Conservation (phyloP, 1,284 basidiomycete genomes). For the Leccinum pseudoinsigne region DNA sequence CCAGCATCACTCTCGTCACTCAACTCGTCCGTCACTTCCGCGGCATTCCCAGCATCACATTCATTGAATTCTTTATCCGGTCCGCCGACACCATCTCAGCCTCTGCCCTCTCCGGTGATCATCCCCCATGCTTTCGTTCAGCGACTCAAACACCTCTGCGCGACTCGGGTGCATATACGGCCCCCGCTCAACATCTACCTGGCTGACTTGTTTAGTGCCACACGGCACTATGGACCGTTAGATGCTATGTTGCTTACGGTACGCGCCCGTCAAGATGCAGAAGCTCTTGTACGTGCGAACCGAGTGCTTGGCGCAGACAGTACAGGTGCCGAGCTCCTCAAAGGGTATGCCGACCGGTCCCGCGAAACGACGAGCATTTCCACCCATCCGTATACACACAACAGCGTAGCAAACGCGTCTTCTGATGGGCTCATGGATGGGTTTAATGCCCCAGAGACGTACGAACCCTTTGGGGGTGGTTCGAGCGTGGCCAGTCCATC, state of each 20-base stretch:
- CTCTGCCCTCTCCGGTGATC: slow-evolving; percentile 32
- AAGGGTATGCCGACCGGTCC: slow-evolving; percentile 26
- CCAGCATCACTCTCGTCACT: slow-evolving; percentile 22
- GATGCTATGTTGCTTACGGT: slow-evolving; percentile 68
- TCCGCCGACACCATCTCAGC: slow-evolving; percentile 23
- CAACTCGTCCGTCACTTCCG: slow-evolving; percentile 27
- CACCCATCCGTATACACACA: slow-evolving; percentile 20
- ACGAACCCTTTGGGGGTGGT: slow-evolving; percentile 2
- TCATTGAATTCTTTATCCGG: slow-evolving; percentile 13
- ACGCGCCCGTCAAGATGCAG: slow-evolving; percentile 57
- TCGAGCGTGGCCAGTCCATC: slow-evolving; percentile 5
- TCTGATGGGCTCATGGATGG: slow-evolving; percentile 28
- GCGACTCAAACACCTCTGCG: slow-evolving; percentile 37
- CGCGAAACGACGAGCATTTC: slow-evolving; percentile 25
- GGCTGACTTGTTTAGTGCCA: slow-evolving; percentile 69
- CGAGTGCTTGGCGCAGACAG: slow-evolving; percentile 60
- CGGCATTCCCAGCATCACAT: slow-evolving; percentile 22
- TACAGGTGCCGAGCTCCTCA: slow-evolving; percentile 50
- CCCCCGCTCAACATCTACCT: slow-evolving; percentile 60
- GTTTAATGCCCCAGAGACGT: slow-evolving; percentile 15
- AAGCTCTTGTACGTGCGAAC: slow-evolving; percentile 59
- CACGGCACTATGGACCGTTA: slow-evolving; percentile 66
- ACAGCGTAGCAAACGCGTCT: slow-evolving; percentile 20
- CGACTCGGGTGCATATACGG: slow-evolving; percentile 42
- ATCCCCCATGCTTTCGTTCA: slow-evolving; percentile 41